phyloP scores from a whole-genome alignment of 305 asterid species.

The Rubia balearica region DNA sequence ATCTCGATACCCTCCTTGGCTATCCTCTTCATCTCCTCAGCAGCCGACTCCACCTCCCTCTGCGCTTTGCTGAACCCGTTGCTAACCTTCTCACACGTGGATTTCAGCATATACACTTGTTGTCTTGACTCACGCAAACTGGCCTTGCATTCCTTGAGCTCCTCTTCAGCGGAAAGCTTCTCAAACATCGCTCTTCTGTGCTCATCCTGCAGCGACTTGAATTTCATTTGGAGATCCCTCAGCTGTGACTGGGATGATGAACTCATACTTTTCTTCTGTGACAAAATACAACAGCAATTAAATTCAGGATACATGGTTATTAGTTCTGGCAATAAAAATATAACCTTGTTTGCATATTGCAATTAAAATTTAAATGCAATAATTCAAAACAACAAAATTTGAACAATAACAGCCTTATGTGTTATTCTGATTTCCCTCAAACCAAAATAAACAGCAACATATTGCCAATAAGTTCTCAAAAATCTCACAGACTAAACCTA shows the following conservation, averaged over 20 bases:
- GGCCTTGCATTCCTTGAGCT: background rate
- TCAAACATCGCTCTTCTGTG: background rate
- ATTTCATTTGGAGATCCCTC: background rate
- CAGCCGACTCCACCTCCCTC: background rate
- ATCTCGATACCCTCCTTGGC: background rate
- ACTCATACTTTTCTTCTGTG: background rate
- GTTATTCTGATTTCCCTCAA: too few relatives aligned
- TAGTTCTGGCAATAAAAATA: too few relatives aligned
- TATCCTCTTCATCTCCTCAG: background rate
- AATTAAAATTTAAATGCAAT: too few relatives aligned
- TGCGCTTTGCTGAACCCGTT: background rate
- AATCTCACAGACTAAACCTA: too few relatives aligned
- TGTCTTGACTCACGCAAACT: background rate
- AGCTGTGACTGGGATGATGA: background rate
- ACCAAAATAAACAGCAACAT: too few relatives aligned
- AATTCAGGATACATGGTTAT: too few relatives aligned
- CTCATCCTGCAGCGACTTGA: background rate
- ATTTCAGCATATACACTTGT: background rate
- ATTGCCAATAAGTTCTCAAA: too few relatives aligned
- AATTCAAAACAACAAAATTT: too few relatives aligned
- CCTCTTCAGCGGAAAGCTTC: background rate
- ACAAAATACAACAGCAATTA: background rate
- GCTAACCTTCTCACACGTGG: background rate
- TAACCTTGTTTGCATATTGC: too few relatives aligned
- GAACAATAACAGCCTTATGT: too few relatives aligned